phyloP scores from a whole-genome alignment of 2,329 filamentous ascomycete species.

The Aspergillus floridensis region DNA sequence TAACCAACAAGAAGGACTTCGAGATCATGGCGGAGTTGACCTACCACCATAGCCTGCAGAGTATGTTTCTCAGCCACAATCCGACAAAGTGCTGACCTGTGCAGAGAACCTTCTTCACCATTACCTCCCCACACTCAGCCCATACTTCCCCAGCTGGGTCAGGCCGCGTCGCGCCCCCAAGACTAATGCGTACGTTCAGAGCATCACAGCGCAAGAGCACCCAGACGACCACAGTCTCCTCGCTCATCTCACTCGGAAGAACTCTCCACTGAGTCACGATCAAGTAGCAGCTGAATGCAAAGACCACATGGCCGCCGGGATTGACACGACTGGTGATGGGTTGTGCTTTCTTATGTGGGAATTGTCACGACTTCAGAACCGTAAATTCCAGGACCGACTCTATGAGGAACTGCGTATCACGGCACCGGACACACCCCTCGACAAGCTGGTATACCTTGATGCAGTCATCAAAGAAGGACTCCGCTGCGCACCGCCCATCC shows the following conservation, averaged over 20 bases:
- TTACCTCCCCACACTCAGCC: slow-evolving; percentile 55
- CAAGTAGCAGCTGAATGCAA: slow-evolving; percentile 66
- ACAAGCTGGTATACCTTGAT: slow-evolving; percentile 56
- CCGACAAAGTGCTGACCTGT: background rate
- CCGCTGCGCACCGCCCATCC: slow-evolving; percentile 55
- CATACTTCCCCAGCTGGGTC: slow-evolving; percentile 47
- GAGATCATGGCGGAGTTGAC: slow-evolving; percentile 67
- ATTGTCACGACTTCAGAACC: slow-evolving; percentile 55
- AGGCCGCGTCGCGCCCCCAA: slow-evolving; percentile 58
- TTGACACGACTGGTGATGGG: slow-evolving; percentile 69
- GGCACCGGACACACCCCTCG: slow-evolving; percentile 34
- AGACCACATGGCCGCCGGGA: slow-evolving; percentile 69
- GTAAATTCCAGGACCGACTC: slow-evolving; percentile 36
- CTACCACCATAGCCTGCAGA: slow-evolving; percentile 65
- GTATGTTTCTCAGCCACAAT: slow-evolving; percentile 41
- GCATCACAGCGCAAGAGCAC: slow-evolving; percentile 48
- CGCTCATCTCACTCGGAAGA: slow-evolving; percentile 57
- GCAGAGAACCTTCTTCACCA: slow-evolving; percentile 59
- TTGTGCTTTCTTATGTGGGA: slow-evolving; percentile 71
- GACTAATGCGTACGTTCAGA: slow-evolving; percentile 59
- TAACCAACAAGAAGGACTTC: slow-evolving; percentile 56
- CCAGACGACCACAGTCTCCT: slow-evolving; percentile 58
- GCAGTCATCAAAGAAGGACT: slow-evolving; percentile 63
- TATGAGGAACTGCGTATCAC: slow-evolving; percentile 52
- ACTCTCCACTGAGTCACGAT: slow-evolving; percentile 48